Conservation (phyloP, 768 basidiomycete species). For the Amanita fuliginea region DNA sequence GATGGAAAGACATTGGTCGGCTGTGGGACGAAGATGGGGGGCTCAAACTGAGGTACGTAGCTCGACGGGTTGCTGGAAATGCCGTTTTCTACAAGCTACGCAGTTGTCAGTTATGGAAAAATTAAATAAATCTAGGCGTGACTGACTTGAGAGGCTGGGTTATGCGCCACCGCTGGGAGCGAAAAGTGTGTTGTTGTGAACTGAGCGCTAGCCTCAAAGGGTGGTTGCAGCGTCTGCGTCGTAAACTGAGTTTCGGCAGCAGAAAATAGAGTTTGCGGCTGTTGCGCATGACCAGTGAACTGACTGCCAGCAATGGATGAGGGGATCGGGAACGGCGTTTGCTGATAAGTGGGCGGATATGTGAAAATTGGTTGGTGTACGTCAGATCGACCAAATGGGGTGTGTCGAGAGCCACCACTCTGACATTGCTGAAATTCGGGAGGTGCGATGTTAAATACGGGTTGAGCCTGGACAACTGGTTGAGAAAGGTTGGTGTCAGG, state of each 20-base stretch:
- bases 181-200: background rate
- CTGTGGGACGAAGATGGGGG: background rate
- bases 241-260: background rate
- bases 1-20: background rate
- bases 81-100: background rate
- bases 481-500: background rate
- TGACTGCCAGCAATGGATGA: background rate
- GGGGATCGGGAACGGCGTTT: background rate
- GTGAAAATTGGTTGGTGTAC: background rate
- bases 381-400: background rate
- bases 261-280: background rate
- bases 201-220: background rate
- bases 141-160: background rate
- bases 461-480: background rate
- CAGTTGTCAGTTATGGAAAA: background rate
- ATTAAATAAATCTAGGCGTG: background rate
- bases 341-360: background rate
- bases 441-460: background rate
- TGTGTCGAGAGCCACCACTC: background rate
- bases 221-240: background rate
- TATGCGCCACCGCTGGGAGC: background rate
- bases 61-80: background rate
- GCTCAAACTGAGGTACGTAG: background rate
- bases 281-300: background rate
- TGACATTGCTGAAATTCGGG: background rate